Evolutionary conservation across 345 rosid species (phyloP).

Genomic region (Lenwebbia sp.): DNA sequence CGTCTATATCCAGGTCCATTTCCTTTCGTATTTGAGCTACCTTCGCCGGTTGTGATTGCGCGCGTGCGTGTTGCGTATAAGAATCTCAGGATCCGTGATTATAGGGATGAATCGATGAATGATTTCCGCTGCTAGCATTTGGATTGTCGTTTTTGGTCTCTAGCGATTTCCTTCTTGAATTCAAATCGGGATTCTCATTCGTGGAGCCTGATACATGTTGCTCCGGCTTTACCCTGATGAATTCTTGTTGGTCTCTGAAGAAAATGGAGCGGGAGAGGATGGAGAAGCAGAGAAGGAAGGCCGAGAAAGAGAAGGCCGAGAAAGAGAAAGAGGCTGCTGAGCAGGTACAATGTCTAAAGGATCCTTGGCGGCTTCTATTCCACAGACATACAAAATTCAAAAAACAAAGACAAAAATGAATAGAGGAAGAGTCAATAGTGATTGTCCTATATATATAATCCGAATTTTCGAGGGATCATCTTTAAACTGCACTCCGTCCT

Average conservation of each 20-base stretch:
- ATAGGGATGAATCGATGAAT: no score
- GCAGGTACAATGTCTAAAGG: conserved; percentile 24
- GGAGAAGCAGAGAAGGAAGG: conserved; percentile 53
- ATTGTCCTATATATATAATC: neutral
- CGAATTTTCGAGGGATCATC: neutral
- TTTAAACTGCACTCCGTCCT: no score
- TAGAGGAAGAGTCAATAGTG: neutral
- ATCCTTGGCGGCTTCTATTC: neutral
- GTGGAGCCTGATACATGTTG: neutral
- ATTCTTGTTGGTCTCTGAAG: conserved; percentile 17
- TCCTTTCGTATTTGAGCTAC: neutral
- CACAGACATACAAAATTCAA: no score
- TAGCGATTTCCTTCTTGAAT: neutral
- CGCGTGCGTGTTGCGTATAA: no score
- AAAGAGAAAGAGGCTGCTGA: conserved; percentile 40
- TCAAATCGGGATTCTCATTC: neutral
- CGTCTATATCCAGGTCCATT: conserved; percentile 59
- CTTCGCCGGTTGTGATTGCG: neutral
- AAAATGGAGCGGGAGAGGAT: conserved; percentile 80
- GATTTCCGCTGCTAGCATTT: no score
- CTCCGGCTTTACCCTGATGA: neutral
- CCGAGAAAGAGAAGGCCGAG: conserved; percentile 43
- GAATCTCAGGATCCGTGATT: no score
- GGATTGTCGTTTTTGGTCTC: neutral
- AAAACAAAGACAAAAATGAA: neutral